Conservation (phyloP, 2,329 filamentous ascomycete species). For the Aspergillus ochraceoroseus region DNA sequence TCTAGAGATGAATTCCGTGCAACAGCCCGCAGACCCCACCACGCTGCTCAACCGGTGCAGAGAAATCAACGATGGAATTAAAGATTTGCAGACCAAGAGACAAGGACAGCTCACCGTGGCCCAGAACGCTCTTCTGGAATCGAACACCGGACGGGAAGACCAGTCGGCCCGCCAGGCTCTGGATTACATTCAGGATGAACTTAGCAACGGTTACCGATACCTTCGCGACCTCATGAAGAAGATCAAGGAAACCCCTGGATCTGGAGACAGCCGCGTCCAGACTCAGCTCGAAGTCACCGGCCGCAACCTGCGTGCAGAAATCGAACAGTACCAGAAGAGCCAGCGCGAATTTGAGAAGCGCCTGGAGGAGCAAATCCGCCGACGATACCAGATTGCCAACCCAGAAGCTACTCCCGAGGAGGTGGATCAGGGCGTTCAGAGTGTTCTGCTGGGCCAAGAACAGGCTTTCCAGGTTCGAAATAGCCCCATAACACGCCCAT, state of each 20-base stretch:
- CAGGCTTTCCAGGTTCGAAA: conserved; percentile 78
- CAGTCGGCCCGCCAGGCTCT: conserved; percentile 63
- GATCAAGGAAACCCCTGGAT: conserved; percentile 77
- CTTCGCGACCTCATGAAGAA: conserved; percentile 73
- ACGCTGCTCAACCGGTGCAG: conserved; percentile 79
- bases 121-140: conserved; percentile 68
- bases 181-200: conserved; percentile 68
- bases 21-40: conserved; percentile 56
- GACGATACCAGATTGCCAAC: conserved; percentile 85
- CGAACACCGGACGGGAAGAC: conserved; percentile 64
- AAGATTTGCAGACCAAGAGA: conserved; percentile 63
- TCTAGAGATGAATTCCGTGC: conserved; percentile 43
- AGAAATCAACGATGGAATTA: conserved; percentile 71
- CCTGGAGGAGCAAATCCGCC: conserved; percentile 74
- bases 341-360: conserved; percentile 77
- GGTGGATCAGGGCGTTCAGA: conserved; percentile 70
- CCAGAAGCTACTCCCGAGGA: conserved; percentile 76
- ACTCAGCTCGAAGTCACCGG: conserved; percentile 78
- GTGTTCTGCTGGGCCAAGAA: conserved; percentile 56
- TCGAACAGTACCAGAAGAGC: conserved; percentile 73
- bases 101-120: conserved; percentile 49
- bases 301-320: conserved; percentile 71
- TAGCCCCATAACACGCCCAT: neutral
- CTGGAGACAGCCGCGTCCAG: conserved; percentile 65
- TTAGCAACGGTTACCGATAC: conserved; percentile 75